phyloP scores from a whole-genome alignment of 805 yeast species.

The Yarrowia yakushimensis region DNA sequence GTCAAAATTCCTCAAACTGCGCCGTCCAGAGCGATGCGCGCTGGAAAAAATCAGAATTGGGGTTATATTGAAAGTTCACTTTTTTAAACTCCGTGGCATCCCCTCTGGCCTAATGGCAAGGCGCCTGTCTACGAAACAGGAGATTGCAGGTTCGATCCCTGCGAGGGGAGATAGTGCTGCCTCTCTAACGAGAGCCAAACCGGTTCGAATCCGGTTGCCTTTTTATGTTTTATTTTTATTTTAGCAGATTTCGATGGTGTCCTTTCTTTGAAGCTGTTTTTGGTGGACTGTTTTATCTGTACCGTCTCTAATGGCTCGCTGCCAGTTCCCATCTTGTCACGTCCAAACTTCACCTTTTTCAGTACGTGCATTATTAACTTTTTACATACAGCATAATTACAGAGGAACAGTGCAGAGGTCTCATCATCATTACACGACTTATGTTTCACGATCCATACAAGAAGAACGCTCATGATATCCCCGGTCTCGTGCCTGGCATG shows the following conservation, averaged over 20 bases:
- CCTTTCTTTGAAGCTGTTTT: neutral
- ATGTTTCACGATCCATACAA: constrained; percentile 21
- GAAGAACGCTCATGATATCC: neutral
- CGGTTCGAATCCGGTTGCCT: constrained; percentile 15
- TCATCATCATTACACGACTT: neutral
- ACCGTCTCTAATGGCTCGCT: neutral
- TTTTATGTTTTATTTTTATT: neutral
- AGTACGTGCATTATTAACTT: constrained; percentile 10
- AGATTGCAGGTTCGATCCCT: constrained; percentile 26
- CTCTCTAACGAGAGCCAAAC: neutral
- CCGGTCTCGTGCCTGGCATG: neutral
- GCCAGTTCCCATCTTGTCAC: neutral
- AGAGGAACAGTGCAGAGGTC: neutral
- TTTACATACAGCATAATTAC: neutral
- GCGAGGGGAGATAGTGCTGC: constrained; percentile 15
- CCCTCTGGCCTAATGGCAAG: constrained; percentile 25
- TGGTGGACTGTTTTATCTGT: neutral
- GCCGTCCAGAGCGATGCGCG: neutral
- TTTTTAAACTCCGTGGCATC: neutral
- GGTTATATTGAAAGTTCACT: neutral
- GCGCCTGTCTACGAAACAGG: constrained; percentile 26
- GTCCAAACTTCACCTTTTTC: neutral
- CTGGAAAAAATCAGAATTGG: neutral
- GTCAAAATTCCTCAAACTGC: neutral
- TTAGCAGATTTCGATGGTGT: neutral